Base-by-base conservation (phyloP, 441 rosid species). In the Populus tomentosa region DNA sequence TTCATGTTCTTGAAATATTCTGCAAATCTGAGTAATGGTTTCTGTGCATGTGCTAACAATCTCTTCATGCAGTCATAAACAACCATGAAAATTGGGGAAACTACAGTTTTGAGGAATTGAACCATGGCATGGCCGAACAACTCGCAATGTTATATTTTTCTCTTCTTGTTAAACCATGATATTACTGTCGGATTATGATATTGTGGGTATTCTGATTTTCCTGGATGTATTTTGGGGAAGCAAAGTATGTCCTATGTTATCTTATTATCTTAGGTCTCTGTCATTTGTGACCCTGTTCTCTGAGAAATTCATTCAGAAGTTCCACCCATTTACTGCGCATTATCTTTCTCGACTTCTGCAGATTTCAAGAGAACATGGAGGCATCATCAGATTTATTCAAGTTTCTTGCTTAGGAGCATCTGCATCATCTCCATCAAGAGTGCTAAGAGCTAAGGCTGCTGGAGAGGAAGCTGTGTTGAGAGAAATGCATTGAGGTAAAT, bases 351-450 rank as follows among this genome's bases (percentile, higher is more conserved):
- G 10, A 61, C 71, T 81, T 71, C 42, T 84, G 82, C 87, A 97
- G 98, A 91, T 97, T 75, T 94, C 99, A 26, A 90, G 89, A 82
- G 98, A 97, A 82, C 99, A 97, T 80, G 99, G 98, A 77, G 99
- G 99, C 69, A 94, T 97, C 80, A 88, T 89, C 92, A 91, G 97
- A 86, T 97, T 84, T 86, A 89, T 97, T 86, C 99, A 97, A 83
- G 91, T 97, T 83, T 97, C 99, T 79, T 93, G 97, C 83, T 86
- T 97, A 50, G 99, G 99, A 71, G 91, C 99, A 32, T 92, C 97
- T 66, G 11, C 80, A 69, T 88, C 94, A 75, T 97, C 99, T 66
- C 91, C 95, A 76, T 97, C 98, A 77, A 90, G 88, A 85, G 61
- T 90, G 84, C 90, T 82, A 71, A 90, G 87, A 81, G 86, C 97